phyloP scores from a whole-genome alignment of 306 rosid species.

The Acacia acuminata region DNA sequence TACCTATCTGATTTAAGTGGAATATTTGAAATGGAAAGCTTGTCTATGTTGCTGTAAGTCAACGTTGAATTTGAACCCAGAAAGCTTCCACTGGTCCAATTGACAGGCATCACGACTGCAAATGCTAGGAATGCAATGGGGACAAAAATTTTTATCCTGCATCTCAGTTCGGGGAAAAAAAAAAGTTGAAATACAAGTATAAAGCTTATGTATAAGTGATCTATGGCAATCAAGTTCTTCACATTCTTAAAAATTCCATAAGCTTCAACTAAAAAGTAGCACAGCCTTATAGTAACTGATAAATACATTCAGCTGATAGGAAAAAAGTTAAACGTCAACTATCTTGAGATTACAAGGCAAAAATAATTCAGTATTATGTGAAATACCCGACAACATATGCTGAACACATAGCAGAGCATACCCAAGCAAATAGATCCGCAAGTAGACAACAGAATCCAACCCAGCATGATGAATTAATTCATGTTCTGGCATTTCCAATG shows the following conservation, averaged over 20 bases:
- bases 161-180: slow-evolving; percentile 16
- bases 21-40: slow-evolving; percentile 92
- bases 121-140: slow-evolving; percentile 81
- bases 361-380: not conserved
- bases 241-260: not conserved
- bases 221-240: not conserved
- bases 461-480: slow-evolving; percentile 93
- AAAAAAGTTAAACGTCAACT: not conserved
- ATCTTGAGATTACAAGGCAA: not conserved
- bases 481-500: slow-evolving; percentile 94
- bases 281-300: not conserved
- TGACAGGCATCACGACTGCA: slow-evolving; percentile 86
- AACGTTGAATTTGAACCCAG: slow-evolving; percentile 49
- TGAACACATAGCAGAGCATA: slow-evolving; percentile 32
- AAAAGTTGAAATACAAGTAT: not conserved
- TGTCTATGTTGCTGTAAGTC: slow-evolving; percentile 69
- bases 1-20: slow-evolving; percentile 82
- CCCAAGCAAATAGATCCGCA: slow-evolving; percentile 95
- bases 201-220: not conserved
- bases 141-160: slow-evolving; percentile 91
- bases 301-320: not conserved
- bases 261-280: not conserved
- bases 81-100: slow-evolving; percentile 87
- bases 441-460: slow-evolving; percentile 85
- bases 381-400: not conserved